Percentiles rank a stretch among this genome's conserved stretches.
These are phyloP conservation scores for Polysphondylium violaceum DNA, from an alignment of 78 protist species.

Conservation along the genomic window DNA sequence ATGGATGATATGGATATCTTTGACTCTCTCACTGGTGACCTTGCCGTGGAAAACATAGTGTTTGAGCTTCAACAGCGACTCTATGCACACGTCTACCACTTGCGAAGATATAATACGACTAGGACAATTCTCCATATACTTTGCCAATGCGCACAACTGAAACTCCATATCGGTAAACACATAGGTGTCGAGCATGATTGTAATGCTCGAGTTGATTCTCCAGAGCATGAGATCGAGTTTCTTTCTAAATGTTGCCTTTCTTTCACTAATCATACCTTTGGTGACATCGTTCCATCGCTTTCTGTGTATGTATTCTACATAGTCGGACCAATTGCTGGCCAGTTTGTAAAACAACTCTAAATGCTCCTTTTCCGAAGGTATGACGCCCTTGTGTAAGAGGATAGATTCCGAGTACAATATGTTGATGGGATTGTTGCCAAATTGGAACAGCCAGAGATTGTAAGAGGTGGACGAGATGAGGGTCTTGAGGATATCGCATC, in stretches of 20 bases:
- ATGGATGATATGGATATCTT: constrained; percentile 61
- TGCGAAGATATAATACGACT: constrained; percentile 61
- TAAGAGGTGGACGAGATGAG: constrained; percentile 37
- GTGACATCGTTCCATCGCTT: constrained; percentile 72
- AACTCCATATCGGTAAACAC: constrained; percentile 41
- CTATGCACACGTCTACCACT: constrained; percentile 80
- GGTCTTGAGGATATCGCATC: constrained; percentile 52
- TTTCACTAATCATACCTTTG: constrained; percentile 43
- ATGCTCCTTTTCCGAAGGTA: constrained; percentile 51
- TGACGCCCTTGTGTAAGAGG: constrained; percentile 46
- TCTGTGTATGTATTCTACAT: constrained; percentile 73
- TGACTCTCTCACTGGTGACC: constrained; percentile 20
- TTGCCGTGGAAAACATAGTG: constrained; percentile 47
- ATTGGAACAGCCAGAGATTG: constrained; percentile 50
- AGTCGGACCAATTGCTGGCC: constrained; percentile 78
- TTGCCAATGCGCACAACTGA: constrained; percentile 49
- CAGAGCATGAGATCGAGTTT: constrained; percentile 71
- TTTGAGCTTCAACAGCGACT: constrained; percentile 49
- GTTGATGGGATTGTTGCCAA: constrained; percentile 70
- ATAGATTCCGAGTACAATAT: constrained; percentile 62
- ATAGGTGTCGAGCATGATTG: constrained; percentile 36
- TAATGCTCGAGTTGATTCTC: constrained; percentile 48
- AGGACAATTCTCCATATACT: constrained; percentile 71
- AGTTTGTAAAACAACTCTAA: constrained; percentile 26
- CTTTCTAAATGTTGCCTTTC: constrained; percentile 60